Base-by-base conservation (phyloP, 2,329 filamentous ascomycete species). In the Aureobasidium lini region DNA sequence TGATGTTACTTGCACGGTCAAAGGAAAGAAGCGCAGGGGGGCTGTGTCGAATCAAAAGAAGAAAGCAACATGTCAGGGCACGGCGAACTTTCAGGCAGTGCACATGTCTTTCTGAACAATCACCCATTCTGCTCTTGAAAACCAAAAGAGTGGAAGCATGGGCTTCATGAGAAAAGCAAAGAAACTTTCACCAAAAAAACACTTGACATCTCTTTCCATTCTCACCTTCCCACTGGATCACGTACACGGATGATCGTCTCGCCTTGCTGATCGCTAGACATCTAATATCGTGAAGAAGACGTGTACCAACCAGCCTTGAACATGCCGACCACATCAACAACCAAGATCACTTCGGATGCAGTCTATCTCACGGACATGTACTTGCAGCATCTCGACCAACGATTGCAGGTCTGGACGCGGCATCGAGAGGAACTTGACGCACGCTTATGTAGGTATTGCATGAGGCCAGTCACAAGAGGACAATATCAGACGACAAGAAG, bases 131-230 rank as follows among this genome's bases (percentile, higher is more conserved):
- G 50, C 52, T 46, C 52, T 56, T 37, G 39, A 56, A 40, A 56
- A 56, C 31, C 28, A 54, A 54, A 10, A 56, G 52, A 37, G 52
- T 56, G 29, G 52, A 56, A 56, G 37, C 50, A 54, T 43, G n/a
- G 52, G 40, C 8, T 56, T 43, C 16, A 57, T 57, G 54, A 54
- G 50, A 57, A 57, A 57, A 57, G 54, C 42, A 57, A 57, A 57
- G 42, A 57, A 57, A 57, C 43, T 56, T 56, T 56, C 52, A 56
- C 52, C 52, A 56, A 56, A 56, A 49, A 54, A 54, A 56, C 52
- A 44, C 31, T 40, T 44, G 52, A 56, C 40, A 16, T 40, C 9
- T 16, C 36, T 29, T 31, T 36, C 23, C 16, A 29, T 8, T 13
- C 8, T 29, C 23, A 23, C 23, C 23, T 16, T 36, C n/a, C 15